phyloP scores from a whole-genome alignment of 257 asterid genomes.

The Ajuga chamaepitys region DNA sequence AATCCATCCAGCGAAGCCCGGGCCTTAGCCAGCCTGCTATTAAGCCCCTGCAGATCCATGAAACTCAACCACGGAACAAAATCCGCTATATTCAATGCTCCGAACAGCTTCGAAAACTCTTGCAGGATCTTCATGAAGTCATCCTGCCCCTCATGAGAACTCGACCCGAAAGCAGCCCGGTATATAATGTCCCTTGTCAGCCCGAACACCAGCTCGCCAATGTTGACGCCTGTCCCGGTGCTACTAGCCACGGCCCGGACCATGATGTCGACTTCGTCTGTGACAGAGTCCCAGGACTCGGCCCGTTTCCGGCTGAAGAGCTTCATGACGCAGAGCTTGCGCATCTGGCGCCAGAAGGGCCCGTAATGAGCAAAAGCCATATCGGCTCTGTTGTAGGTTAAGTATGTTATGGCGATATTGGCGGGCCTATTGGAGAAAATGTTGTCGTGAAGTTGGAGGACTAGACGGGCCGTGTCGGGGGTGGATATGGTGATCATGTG shows the following conservation, averaged over 20 bases:
- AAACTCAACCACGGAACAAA: constrained; percentile 55
- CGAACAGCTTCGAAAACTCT: constrained; percentile 73
- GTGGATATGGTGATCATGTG: constrained; percentile 54
- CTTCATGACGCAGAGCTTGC: constrained; percentile 78
- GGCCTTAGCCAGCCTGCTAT: constrained; percentile 40
- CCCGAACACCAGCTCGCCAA: constrained; percentile 78
- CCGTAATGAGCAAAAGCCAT: constrained; percentile 92
- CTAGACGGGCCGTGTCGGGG: constrained; percentile 71
- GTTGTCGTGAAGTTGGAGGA: constrained; percentile 75
- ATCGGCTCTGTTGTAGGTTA: constrained; percentile 72
- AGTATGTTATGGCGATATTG: constrained; percentile 54
- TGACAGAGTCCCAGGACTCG: constrained; percentile 90
- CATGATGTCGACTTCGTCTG: constrained; percentile 61
- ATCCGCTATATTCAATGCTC: constrained; percentile 67
- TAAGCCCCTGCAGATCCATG: constrained; percentile 59
- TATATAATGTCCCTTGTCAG: constrained; percentile 54
- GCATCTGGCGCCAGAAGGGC: constrained; percentile 92
- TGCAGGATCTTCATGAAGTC: constrained; percentile 59
- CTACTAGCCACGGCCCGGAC: constrained; percentile 20
- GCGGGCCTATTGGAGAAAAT: constrained; percentile 83
- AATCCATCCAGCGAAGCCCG: constrained; percentile 73
- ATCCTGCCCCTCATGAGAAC: constrained; percentile 55
- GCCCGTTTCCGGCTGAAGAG: constrained; percentile 75
- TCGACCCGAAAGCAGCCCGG: constrained; percentile 77
- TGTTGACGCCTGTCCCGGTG: constrained; percentile 33